Evolutionary conservation across 78 protist species (phyloP).

Genomic region (Planoprotostelium fungivorum): DNA sequence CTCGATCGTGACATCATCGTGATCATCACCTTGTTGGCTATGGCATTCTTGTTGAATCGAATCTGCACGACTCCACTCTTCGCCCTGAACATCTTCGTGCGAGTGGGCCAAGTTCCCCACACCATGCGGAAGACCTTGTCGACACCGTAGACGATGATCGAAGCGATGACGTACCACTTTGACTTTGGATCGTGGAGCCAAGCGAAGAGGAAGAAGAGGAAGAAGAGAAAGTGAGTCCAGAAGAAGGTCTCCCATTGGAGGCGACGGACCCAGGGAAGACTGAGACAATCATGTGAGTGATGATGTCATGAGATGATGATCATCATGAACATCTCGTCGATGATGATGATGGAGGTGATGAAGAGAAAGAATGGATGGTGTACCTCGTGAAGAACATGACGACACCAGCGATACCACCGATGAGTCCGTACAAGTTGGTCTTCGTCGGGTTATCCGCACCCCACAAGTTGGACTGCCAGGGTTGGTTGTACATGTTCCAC

Average conservation of each 20-base stretch:
- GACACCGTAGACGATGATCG: not conserved
- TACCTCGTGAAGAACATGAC: not conserved
- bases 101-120: not conserved
- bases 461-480: not conserved
- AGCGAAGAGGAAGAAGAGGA: not conserved
- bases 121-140: not conserved
- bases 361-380: too few relatives aligned
- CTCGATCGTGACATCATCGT: not conserved
- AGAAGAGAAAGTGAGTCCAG: not conserved
- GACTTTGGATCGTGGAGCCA: not conserved
- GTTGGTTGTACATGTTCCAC: too few relatives aligned
- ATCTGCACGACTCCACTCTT: not conserved
- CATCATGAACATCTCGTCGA: too few relatives aligned
- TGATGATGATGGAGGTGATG: too few relatives aligned
- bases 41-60: not conserved
- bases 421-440: not conserved
- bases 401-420: not conserved
- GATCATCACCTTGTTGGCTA: not conserved
- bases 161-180: not conserved
- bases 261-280: not conserved
- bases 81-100: not conserved
- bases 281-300: not conserved
- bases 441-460: not conserved
- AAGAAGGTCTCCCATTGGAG: not conserved
- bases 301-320: too few relatives aligned